Evolutionary conservation across 2,329 filamentous ascomycete genomes (phyloP).

Genomic region (Penicillium brasilianum): DNA sequence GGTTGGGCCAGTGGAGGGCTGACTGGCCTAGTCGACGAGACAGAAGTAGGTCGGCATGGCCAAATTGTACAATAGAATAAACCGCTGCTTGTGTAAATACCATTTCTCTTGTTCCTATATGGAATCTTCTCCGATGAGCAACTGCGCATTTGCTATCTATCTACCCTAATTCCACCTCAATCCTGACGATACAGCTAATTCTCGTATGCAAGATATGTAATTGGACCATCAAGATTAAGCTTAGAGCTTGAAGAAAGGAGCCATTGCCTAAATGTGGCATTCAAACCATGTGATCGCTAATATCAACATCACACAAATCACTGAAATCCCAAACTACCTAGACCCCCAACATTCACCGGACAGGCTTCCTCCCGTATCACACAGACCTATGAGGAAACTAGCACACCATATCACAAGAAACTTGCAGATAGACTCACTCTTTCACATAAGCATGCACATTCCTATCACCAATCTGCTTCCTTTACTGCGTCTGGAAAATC

Average conservation of each 20-base stretch:
- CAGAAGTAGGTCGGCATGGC: constrained; percentile 44
- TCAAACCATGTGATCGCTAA: neutral
- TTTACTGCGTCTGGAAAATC: constrained; percentile 23
- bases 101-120: neutral
- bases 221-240: neutral
- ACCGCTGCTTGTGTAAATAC: neutral
- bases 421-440: constrained; percentile 13
- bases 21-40: neutral
- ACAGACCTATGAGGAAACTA: neutral
- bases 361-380: neutral
- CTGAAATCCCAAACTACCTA: neutral
- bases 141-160: neutral
- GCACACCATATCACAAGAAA: neutral
- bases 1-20: constrained; percentile 53
- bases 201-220: neutral
- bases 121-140: neutral
- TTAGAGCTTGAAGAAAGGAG: neutral
- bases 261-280: neutral
- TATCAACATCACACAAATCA: neutral
- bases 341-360: neutral
- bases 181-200: neutral
- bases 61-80: neutral
- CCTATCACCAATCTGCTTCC: constrained; percentile 22
- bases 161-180: neutral
- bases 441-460: constrained; percentile 24